Conservation (phyloP, 495 filamentous ascomycete genomes). For the Penicillium parvum region DNA sequence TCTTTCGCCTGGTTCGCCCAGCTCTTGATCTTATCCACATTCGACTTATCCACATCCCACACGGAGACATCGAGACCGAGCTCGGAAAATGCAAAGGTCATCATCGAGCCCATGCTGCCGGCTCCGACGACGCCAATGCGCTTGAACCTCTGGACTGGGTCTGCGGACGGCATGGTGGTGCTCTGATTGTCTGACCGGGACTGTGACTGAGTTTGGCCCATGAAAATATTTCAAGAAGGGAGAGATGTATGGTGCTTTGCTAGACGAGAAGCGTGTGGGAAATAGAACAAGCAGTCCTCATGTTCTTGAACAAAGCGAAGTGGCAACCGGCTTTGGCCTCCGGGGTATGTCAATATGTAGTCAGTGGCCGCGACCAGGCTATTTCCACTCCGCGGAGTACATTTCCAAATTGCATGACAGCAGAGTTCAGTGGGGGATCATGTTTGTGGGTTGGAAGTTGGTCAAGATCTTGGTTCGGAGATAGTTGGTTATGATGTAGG, state of each 20-base stretch:
- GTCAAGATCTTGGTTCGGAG: no score
- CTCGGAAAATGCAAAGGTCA: slow-evolving; percentile 63
- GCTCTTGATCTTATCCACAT: slow-evolving; percentile 39
- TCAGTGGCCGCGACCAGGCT: slow-evolving; percentile 12
- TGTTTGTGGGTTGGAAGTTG: no score
- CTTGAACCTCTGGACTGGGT: slow-evolving; percentile 28
- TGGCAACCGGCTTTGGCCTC: slow-evolving; percentile 14
- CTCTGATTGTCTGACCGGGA: neutral
- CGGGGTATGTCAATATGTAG: slow-evolving; percentile 17
- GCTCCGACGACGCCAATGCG: slow-evolving; percentile 60
- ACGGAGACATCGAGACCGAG: slow-evolving; percentile 56
- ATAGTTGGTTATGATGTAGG: slow-evolving; percentile 11
- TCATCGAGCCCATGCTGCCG: slow-evolving; percentile 63
- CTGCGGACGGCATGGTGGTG: slow-evolving; percentile 19
- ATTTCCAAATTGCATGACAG: neutral
- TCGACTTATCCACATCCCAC: slow-evolving; percentile 50
- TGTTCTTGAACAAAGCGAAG: slow-evolving; percentile 14
- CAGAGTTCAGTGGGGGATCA: no score
- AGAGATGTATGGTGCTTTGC: neutral
- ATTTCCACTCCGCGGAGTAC: neutral
- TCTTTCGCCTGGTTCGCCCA: slow-evolving; percentile 17
- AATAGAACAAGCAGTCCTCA: neutral
- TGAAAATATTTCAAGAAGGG: neutral
- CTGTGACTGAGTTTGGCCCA: neutral
- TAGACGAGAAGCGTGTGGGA: neutral